Evolutionary conservation across 768 basidiomycete species (phyloP), one percentile per base, ranked within the genome.

Genomic region (Tulasnella sp.): DNA sequence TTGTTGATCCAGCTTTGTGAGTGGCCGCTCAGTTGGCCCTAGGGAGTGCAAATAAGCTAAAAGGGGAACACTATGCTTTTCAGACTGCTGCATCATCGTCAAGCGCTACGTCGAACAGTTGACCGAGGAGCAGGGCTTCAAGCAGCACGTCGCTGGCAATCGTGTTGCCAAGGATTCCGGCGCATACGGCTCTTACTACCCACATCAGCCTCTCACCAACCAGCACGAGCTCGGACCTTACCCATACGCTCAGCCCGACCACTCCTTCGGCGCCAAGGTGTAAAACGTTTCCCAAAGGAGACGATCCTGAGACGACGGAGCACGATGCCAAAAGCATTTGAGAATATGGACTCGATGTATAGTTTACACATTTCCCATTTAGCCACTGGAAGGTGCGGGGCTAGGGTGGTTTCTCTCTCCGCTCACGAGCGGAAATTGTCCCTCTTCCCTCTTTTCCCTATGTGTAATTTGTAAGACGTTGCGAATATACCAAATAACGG

Each of bases 41-140:
- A 23, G 20, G 6, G 6, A n/a, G 51, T n/a, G 23, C n/a, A 9
- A 11, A 29, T 16, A 0, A 44, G 35, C 42, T 75, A 18, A 75
- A 18, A 75, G 16, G 9, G 20, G 40, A 7, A 32, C 20, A 7
- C 32, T 13, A 26, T 18, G 0, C 39, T 42, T 15, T n/a, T 46
- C 35, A 77, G 76, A 77, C 61, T 35, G 23, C 61, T 77, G 76
- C 76, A 70, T 77, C 76, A 77, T 77, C 76, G 76, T 77, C 11
- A 77, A 77, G 70, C 76, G 76, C 35, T 77, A 77, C 44, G 77
- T 77, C 70, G 77, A 77, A 55, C 77, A 77, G 35, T 67, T 77
- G n/a, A 20, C 44, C 20, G 77, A 77, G 32, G 77, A 77, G 29
- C 77, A 77, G 32, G 77, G 42, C n/a, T 77, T 44, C 44, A 70